phyloP scores from a whole-genome alignment of 257 asterid species.

The Linaria vulgaris region DNA sequence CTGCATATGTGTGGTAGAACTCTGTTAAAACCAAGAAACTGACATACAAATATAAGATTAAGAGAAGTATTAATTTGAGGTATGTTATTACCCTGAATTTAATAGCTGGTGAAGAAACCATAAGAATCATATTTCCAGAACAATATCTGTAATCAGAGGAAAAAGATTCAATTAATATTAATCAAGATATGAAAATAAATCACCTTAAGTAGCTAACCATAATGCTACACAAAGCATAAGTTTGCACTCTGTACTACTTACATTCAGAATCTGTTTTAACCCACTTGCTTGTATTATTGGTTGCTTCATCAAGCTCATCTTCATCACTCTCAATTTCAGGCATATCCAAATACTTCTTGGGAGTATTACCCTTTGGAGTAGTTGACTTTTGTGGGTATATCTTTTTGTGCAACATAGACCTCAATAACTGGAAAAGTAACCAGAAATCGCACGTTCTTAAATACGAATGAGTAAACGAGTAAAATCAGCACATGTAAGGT shows the following conservation, averaged over 20 bases:
- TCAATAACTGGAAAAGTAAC: slow-evolving; percentile 49
- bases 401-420: slow-evolving; percentile 64
- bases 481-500: too few species aligned
- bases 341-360: slow-evolving; percentile 47
- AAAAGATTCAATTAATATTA: slow-evolving; percentile 2
- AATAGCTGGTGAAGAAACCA: slow-evolving; percentile 19
- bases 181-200: background rate
- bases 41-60: too few species aligned
- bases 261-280: slow-evolving; percentile 86
- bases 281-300: slow-evolving; percentile 56
- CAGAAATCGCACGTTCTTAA: background rate
- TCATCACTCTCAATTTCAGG: slow-evolving; percentile 35
- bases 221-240: too few species aligned
- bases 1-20: background rate
- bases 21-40: background rate
- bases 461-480: too few species aligned
- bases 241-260: slow-evolving; percentile 34
- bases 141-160: slow-evolving; percentile 55
- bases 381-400: slow-evolving; percentile 63
- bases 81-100: slow-evolving; percentile 29
- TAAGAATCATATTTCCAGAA: slow-evolving; percentile 65
- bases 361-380: slow-evolving; percentile 30
- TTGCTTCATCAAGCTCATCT: slow-evolving; percentile 29
- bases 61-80: slow-evolving; percentile 3
- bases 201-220: too few species aligned